Evolutionary conservation across 768 basidiomycete species (phyloP).

Genomic region (Boletus pseudopeckii): DNA sequence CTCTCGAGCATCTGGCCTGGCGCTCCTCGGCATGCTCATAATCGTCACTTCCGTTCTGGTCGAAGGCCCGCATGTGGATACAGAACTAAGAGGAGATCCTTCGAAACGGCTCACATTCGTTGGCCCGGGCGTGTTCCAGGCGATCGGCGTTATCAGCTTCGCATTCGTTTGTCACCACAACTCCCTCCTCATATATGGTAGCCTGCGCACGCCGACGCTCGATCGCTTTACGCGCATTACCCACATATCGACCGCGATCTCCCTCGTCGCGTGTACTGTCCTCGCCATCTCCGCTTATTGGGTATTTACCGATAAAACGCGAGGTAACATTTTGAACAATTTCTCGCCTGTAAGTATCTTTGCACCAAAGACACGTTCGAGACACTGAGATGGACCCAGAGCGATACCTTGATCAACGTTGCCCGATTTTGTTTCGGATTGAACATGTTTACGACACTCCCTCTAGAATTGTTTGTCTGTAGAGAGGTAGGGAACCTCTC

Average conservation of each 20-base stretch:
- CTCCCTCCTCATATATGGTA: conserved; percentile 93
- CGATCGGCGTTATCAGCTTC: conserved; percentile 96
- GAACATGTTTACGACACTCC: conserved; percentile 98
- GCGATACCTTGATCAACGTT: conserved; percentile 88
- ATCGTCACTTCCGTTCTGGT: conserved; percentile 85
- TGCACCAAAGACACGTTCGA: background rate
- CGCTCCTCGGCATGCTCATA: conserved; percentile 88
- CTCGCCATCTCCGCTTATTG: conserved; percentile 85
- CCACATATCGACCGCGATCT: conserved; percentile 84
- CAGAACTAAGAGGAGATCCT: conserved; percentile 75
- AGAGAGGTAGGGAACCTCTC: conserved; percentile 62
- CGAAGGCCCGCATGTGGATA: conserved; percentile 72
- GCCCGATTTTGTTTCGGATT: conserved; percentile 92
- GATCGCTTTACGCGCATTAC: conserved; percentile 92
- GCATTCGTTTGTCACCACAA: conserved; percentile 99
- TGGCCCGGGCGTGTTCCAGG: conserved; percentile 82
- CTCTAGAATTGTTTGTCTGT: conserved; percentile 95
- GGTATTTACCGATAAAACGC: conserved; percentile 86
- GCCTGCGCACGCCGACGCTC: conserved; percentile 86
- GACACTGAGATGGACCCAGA: conserved; percentile 36
- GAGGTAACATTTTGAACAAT: conserved; percentile 97
- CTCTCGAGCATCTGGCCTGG: conserved; percentile 86
- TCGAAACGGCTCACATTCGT: conserved; percentile 71
- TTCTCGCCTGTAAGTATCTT: conserved; percentile 60
- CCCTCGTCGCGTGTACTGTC: conserved; percentile 78